A percentile compares a stretch with the other conserved stretches of the same genome.
Conservation (phyloP, 106 monocot species). For the Dendrobium huoshanense region DNA sequence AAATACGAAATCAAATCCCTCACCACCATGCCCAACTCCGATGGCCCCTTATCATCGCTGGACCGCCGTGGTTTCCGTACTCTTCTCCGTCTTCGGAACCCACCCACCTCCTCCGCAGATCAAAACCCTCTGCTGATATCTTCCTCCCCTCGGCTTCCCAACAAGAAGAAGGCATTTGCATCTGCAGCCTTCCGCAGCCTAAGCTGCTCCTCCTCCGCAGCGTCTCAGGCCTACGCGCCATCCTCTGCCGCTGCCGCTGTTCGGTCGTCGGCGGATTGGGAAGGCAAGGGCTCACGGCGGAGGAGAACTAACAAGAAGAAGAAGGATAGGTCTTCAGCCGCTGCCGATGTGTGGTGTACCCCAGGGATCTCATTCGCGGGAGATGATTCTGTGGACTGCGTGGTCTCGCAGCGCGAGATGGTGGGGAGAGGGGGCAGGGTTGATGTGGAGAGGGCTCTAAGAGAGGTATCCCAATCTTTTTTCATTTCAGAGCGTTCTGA, state of each 20-base stretch:
- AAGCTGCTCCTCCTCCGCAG: conserved; percentile 9
- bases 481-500: not conserved
- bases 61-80: not conserved
- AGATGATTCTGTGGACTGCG: conserved; percentile 5
- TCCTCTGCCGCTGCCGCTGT: conserved; percentile 4
- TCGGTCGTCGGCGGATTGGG: conserved; percentile 4
- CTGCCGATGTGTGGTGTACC: conserved; percentile 26
- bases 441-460: conserved; percentile 22
- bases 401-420: not conserved
- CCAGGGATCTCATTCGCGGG: conserved; percentile 17
- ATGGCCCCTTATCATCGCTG: not conserved
- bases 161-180: conserved; percentile 5
- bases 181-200: conserved; percentile 9
- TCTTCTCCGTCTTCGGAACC: not conserved
- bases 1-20: not conserved
- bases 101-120: not conserved
- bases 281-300: conserved; percentile 2
- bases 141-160: not conserved
- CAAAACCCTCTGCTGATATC: not conserved
- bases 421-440: not conserved
- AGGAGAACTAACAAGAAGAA: conserved; percentile 9
- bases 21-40: not conserved
- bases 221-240: conserved; percentile 1
- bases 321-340: conserved; percentile 6
- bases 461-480: conserved; percentile 16